Base-by-base conservation (phyloP, 2,329 filamentous ascomycete genomes). In the Botrytis medusae region DNA sequence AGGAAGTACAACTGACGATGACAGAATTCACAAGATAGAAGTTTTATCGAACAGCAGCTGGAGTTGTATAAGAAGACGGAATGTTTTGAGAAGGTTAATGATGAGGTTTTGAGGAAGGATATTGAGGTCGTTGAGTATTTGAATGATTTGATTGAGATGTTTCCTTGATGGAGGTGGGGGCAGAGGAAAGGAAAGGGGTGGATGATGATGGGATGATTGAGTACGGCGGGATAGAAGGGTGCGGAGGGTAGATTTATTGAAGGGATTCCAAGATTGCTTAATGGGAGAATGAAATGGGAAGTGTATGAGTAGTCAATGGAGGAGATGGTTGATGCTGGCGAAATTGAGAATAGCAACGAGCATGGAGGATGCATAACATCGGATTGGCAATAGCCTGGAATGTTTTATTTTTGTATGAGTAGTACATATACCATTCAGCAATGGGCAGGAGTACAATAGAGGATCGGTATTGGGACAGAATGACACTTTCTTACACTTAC, bases 81-180 rank as follows among this genome's bases (percentile, higher is more conserved):
- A 5, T 81, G 80, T 74, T 81, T 80, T 74, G 74, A 73, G 68
- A 79, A 74, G 34, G 73, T 80, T 63, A 79, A 75, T 57, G 73
- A 79, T 32, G 80, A 81, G 74, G 79, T 81, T 32, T 51, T 81
- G 65, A 78, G 77, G 65, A 75, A 78, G 44, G 79, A 78, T 71
- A 78, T 81, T 14, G 80, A 81, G 76, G 74, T 81, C 29, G 80
- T 81, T 71, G 80, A 81, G 74, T 81, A 78, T 69, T 60, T 81
- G 74, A 81, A 81, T 76, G 79, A 80, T 72, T 75, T 81, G 69
- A 76, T 80, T 59, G 80, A 81, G 76, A 69, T 67, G 46, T 72
- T 72, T 60, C 59, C 29, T 16, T 71, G 48, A 71, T 40, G 18
- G 57, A 29, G 25, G 12, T 7, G 9, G 10, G 16, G 34, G 25